Evolutionary conservation across 768 basidiomycete species (phyloP), one percentile per base, ranked within the genome.

Genomic region (Rhodotorula sphaerocarpa): DNA sequence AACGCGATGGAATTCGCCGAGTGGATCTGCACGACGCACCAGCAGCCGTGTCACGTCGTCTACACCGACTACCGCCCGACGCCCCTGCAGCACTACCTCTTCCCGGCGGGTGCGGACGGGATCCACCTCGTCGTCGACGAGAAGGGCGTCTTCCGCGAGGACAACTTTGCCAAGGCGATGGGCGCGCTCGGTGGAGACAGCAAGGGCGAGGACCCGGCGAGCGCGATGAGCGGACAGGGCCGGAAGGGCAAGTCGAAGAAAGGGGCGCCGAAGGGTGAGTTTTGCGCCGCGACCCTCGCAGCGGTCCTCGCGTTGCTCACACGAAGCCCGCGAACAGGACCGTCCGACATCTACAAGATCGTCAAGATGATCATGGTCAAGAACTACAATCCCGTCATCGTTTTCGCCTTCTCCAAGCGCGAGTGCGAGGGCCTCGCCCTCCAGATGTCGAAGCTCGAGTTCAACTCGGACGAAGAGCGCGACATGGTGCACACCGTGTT

Each of bases 1-100:
- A 97, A 99, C 76, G 91, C 93, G 15, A 93, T 95, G 89, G 90
- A 99, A 74, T 99, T 99, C 70, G 90, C 93, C 31, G 89, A 96
- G 76, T 99, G 95, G 95, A 90, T 99, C 73, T 90, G 87, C 79
- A 88, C 90, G 74, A 89, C 87, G 1, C 95, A 97, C 72, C 86
- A 92, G 63, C 95, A 97, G 71, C 93, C 95, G 1, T 97, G 95
- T 75, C 95, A 99, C 73, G 90, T 99, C 74, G 92, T 99, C 44
- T 99, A 97, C 75, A 99, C 95, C 63, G 91, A 99, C 77, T 97
- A 96, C 79, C 86, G 95, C 41, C 95, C 95, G 3, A 99, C 95
- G 2, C 95, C 95, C 2, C 78, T 99, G 12, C 95, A 97, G 73
- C 95, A 99, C 71, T 99, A 97, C 75, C 83, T 99, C 57, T 99